Evolutionary conservation across 257 asterid species (phyloP).

Genomic region (Rubia yunnanensis): DNA sequence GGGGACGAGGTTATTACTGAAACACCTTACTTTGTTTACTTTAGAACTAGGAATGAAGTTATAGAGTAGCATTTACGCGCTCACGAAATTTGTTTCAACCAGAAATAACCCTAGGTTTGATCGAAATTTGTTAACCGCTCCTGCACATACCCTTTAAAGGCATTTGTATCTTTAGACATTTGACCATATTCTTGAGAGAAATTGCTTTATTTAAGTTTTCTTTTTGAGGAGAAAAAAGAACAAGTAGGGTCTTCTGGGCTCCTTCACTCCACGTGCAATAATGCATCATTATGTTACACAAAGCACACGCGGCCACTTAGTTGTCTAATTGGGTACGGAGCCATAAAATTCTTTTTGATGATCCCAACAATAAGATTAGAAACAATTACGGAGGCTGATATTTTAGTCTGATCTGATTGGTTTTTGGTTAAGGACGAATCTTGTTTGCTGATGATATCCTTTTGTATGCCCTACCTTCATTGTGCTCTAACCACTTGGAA

Average conservation of each 20-base stretch:
- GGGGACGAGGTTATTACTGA: conserved; percentile 30
- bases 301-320: conserved; percentile 10
- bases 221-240: background rate
- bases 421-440: conserved; percentile 33
- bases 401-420: conserved; percentile 6
- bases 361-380: conserved; percentile 22
- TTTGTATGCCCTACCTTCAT: background rate
- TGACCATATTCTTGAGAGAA: background rate
- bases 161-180: background rate
- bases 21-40: background rate
- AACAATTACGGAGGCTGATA: conserved; percentile 22
- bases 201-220: background rate
- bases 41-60: conserved; percentile 2
- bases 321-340: conserved; percentile 37
- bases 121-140: background rate
- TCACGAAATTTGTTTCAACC: background rate
- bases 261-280: conserved; percentile 65
- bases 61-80: background rate
- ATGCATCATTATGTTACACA: conserved; percentile 21
- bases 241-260: conserved; percentile 30
- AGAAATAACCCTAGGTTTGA: background rate
- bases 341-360: conserved; percentile 33
- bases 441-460: conserved; percentile 30
- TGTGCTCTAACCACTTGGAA: background rate
- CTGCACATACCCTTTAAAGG: conserved; percentile 1